A percentile compares a stretch with the other conserved stretches of the same genome.
phyloP scores from a whole-genome alignment of 331 rosid genomes.

The Telfairia occidentalis region DNA sequence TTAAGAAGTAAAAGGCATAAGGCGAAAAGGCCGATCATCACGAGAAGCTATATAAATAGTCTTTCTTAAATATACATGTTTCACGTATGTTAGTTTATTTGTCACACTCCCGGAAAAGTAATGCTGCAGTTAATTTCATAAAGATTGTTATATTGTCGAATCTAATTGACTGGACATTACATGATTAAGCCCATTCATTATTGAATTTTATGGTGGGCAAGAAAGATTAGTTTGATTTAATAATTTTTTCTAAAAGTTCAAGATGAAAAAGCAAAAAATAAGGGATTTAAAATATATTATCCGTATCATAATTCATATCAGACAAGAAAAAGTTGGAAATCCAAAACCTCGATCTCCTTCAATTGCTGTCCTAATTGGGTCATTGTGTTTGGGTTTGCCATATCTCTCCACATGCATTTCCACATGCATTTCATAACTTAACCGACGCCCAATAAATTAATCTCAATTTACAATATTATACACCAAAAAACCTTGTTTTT shows the following conservation, averaged over 20 bases:
- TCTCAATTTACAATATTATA: not conserved
- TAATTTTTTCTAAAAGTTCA: not conserved
- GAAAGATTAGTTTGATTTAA: not conserved
- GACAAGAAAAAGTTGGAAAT: not conserved
- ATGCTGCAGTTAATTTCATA: not conserved
- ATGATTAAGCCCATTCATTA: not conserved
- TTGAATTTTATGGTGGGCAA: not conserved
- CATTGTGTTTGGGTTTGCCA: not conserved
- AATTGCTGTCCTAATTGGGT: not conserved
- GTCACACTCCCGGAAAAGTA: not conserved
- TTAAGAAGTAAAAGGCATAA: too few species aligned
- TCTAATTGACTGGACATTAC: not conserved
- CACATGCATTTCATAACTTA: not conserved
- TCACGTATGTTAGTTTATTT: not conserved
- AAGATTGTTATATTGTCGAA: too few species aligned
- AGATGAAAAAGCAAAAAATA: not conserved
- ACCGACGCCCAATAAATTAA: not conserved
- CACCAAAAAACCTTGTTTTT: not conserved
- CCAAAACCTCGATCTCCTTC: not conserved
- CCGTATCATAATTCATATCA: not conserved
- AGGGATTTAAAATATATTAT: not conserved
- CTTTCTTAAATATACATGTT: not conserved
- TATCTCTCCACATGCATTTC: not conserved
- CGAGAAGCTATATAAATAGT: too few species aligned
- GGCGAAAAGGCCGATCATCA: too few species aligned